Percentiles rank a stretch among this genome's conserved stretches.
Evolutionary conservation across 2,329 filamentous ascomycete species (phyloP).

Genomic region (Cercospora citrullina): DNA sequence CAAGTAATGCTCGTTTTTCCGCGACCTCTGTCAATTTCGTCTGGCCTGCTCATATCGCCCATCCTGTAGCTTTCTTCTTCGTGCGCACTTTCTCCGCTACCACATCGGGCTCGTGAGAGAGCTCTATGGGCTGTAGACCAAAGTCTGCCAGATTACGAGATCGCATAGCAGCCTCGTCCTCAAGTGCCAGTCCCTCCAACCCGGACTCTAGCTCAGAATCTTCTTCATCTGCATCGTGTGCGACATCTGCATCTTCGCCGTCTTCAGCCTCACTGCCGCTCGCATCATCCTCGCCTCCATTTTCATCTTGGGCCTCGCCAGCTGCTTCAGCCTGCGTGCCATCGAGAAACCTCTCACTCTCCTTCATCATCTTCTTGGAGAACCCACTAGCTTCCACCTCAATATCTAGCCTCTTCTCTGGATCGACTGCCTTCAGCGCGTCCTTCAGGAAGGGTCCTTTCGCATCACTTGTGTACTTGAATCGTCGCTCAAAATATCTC

Average conservation of each 20-base stretch:
- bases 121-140: constrained; percentile 35
- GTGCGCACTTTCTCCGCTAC: constrained; percentile 36
- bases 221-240: constrained; percentile 26
- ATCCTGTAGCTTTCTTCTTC: constrained; percentile 42
- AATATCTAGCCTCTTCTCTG: constrained; percentile 75
- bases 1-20: not conserved
- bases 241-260: constrained; percentile 21
- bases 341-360: constrained; percentile 87
- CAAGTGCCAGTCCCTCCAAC: constrained; percentile 25
- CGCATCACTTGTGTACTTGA: constrained; percentile 79
- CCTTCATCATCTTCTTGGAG: constrained; percentile 94
- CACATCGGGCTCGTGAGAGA: constrained; percentile 32
- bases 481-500: constrained; percentile 85
- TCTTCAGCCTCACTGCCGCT: constrained; percentile 19
- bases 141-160: constrained; percentile 23
- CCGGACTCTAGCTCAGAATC: constrained; percentile 30
- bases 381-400: constrained; percentile 91
- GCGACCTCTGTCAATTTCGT: not conserved
- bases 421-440: constrained; percentile 71
- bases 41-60: constrained; percentile 37
- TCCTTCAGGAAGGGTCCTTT: constrained; percentile 84
- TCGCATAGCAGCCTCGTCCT: constrained; percentile 26
- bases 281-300: constrained; percentile 37
- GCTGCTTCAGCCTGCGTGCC: constrained; percentile 53
- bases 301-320: constrained; percentile 42